phyloP scores from a whole-genome alignment of 1,284 basidiomycete species.

The Entoloma clypeatum region DNA sequence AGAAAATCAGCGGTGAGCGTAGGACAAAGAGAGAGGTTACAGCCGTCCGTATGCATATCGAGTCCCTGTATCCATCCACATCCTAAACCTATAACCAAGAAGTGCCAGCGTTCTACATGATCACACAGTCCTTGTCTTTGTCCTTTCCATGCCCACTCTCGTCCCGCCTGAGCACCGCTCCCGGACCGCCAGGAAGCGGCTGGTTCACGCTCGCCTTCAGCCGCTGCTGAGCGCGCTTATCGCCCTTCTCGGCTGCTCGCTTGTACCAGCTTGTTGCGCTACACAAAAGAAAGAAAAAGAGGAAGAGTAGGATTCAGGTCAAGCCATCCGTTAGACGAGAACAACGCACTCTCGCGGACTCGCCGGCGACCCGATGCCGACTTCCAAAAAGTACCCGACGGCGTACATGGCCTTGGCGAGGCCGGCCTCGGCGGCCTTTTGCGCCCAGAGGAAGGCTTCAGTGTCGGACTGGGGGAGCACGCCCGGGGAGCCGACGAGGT shows the following conservation, averaged over 20 bases:
- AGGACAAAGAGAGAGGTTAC: too few species aligned
- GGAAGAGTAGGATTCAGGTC: neutral
- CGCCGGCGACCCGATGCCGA: constrained; percentile 79
- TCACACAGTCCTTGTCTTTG: constrained; percentile 75
- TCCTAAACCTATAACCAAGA: too few species aligned
- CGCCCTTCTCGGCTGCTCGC: constrained; percentile 88
- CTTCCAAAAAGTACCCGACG: constrained; percentile 95
- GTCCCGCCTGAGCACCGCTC: constrained; percentile 52
- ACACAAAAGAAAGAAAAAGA: constrained; percentile 7
- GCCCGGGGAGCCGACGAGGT: constrained; percentile 96
- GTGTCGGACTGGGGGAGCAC: constrained; percentile 98
- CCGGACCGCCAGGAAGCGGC: constrained; percentile 58
- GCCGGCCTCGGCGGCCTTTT: constrained; percentile 87
- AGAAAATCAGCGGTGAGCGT: too few species aligned
- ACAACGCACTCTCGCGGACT: constrained; percentile 62
- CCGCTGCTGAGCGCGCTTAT: constrained; percentile 89
- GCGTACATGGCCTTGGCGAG: constrained; percentile 95
- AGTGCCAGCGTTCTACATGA: constrained; percentile 63
- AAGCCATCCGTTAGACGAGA: constrained; percentile 10
- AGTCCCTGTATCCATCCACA: too few species aligned
- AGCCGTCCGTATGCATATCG: too few species aligned
- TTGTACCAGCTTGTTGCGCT: constrained; percentile 85
- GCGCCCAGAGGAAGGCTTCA: constrained; percentile 93
- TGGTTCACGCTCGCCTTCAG: constrained; percentile 63
- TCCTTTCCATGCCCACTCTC: constrained; percentile 37